Percentiles rank a stretch among this genome's conserved stretches.
phyloP scores from a whole-genome alignment of 371 early-diverging fungal species.

The Rhizopus sp. region DNA sequence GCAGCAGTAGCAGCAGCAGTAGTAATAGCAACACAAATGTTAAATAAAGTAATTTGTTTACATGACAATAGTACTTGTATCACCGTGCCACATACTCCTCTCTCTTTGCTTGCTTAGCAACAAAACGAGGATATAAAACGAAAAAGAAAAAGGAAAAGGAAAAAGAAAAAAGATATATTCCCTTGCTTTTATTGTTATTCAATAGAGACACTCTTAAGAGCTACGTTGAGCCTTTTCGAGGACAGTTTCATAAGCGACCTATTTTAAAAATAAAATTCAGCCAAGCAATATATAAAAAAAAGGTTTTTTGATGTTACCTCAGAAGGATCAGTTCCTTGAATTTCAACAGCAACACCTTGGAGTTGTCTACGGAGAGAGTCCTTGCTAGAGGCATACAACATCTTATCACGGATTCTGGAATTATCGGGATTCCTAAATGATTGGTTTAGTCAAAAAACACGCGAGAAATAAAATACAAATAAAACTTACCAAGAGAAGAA shows the following conservation, averaged over 20 bases:
- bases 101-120: no score
- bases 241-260: conserved; percentile 75
- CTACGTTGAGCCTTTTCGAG: conserved; percentile 71
- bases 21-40: no score
- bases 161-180: conserved; percentile 4
- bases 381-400: conserved; percentile 93
- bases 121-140: no score
- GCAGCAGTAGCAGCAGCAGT: no score
- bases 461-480: conserved; percentile 4
- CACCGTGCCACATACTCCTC: no score
- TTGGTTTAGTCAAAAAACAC: not conserved
- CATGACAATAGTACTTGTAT: no score
- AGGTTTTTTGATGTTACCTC: conserved; percentile 43
- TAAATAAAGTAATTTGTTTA: no score
- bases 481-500: conserved; percentile 49
- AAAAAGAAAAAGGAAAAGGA: no score
- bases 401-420: conserved; percentile 80
- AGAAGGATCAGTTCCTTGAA: conserved; percentile 84
- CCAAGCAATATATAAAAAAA: not conserved
- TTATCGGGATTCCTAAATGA: conserved; percentile 81
- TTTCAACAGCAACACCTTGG: conserved; percentile 74
- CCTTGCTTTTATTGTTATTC: conserved; percentile 3
- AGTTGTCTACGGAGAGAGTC: conserved; percentile 77
- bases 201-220: conserved; percentile 19
- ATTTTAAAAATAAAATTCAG: conserved; percentile 18